Evolutionary conservation across 2,329 filamentous ascomycete genomes (phyloP).

Genomic region (Ascochyta lentis): DNA sequence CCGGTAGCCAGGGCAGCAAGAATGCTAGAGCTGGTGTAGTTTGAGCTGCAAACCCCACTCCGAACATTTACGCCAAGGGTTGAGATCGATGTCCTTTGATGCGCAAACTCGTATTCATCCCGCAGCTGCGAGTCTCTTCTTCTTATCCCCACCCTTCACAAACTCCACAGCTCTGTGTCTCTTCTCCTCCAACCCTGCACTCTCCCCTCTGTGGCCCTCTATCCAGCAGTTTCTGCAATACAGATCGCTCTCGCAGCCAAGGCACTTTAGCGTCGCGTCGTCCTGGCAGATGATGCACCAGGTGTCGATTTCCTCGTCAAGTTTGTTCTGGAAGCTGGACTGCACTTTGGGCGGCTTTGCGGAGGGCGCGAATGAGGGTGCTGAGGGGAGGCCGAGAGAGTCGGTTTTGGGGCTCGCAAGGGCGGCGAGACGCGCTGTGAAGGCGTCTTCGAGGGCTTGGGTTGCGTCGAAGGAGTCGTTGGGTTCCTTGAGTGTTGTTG

Average conservation of each 20-base stretch:
- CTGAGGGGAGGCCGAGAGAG: conserved; percentile 52
- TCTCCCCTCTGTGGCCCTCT: conserved; percentile 76
- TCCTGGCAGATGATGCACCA: conserved; percentile 88
- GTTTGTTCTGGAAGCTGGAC: conserved; percentile 51
- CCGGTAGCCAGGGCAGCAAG: too few species aligned
- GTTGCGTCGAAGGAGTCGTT: conserved; percentile 36
- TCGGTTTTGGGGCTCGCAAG: conserved; percentile 43
- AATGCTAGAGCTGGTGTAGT: too few species aligned
- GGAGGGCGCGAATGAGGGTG: conserved; percentile 53
- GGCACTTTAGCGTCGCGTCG: conserved; percentile 74
- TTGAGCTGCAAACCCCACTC: background rate
- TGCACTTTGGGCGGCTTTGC: conserved; percentile 45
- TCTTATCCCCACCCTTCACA: conserved; percentile 19
- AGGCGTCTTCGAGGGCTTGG: conserved; percentile 52
- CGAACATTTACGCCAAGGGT: background rate
- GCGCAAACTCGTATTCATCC: background rate
- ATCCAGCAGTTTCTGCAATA: conserved; percentile 83
- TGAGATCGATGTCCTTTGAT: background rate
- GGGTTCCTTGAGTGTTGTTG: conserved; percentile 32
- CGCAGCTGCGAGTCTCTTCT: conserved; percentile 13
- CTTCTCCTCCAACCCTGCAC: conserved; percentile 73
- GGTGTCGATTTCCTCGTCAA: conserved; percentile 73
- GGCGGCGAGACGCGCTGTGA: conserved; percentile 54
- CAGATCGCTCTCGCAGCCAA: conserved; percentile 73
- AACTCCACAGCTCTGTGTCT: conserved; percentile 72